Conservation (phyloP, 148 eudicot species). For the Camellia lanceoleosa region DNA sequence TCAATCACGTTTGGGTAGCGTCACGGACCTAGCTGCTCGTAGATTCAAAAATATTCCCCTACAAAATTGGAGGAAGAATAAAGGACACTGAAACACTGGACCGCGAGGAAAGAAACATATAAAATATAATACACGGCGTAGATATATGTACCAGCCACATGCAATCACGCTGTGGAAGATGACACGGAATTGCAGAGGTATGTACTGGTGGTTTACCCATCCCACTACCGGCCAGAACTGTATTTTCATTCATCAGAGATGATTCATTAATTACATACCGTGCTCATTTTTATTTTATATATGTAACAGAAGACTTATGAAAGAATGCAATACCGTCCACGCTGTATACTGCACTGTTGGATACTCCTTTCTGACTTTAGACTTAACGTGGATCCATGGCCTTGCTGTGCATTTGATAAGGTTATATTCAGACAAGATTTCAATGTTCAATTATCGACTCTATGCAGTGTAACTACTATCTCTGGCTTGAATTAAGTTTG, state of each 20-base stretch:
- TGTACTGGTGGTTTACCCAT: conserved; percentile 87
- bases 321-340: conserved; percentile 62
- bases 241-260: conserved; percentile 3
- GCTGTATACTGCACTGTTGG: conserved; percentile 75
- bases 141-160: conserved; percentile 60
- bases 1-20: conserved; percentile 42
- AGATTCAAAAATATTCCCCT: conserved; percentile 94
- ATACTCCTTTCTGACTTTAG: conserved; percentile 75
- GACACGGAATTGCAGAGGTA: conserved; percentile 89
- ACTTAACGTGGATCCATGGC: conserved; percentile 71
- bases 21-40: conserved; percentile 56
- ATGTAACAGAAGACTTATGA: background rate
- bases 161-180: conserved; percentile 77
- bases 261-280: background rate
- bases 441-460: background rate
- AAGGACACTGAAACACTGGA: background rate
- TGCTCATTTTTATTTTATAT: background rate
- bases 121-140: background rate
- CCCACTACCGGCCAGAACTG: conserved; percentile 97
- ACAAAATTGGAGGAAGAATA: conserved; percentile 15
- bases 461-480: background rate
- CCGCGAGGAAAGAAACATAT: background rate
- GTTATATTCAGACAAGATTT: background rate
- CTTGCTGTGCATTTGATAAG: conserved; percentile 54
- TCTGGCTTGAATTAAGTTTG: background rate